Percentiles rank a stretch among this genome's conserved stretches.
Evolutionary conservation across 225 moss, liverwort and hornwort genomes (phyloP).

Genomic region (Bryum argenteum): DNA sequence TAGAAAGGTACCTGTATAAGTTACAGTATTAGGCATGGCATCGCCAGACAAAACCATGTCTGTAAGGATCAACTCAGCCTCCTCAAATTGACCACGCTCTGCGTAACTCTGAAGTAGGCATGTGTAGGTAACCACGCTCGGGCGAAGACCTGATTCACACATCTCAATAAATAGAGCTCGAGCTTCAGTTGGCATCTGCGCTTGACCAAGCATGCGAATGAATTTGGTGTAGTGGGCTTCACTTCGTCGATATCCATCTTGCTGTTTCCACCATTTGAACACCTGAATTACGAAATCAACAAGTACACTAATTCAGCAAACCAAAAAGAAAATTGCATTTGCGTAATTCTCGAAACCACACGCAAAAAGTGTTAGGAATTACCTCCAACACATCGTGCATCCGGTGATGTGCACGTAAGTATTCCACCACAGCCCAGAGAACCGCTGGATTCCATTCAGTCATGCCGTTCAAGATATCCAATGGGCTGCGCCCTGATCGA

Average conservation of each 20-base stretch:
- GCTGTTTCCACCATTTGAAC: conserved; percentile 85
- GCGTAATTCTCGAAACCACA: too few relatives aligned
- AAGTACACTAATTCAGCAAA: conserved; percentile 16
- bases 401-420: conserved; percentile 57
- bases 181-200: conserved; percentile 66
- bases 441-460: conserved; percentile 59
- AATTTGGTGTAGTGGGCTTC: conserved; percentile 82
- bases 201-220: conserved; percentile 73
- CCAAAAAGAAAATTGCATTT: conserved; percentile 5
- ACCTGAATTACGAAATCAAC: conserved; percentile 45
- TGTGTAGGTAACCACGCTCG: conserved; percentile 70
- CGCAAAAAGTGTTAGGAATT: neutral
- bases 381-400: conserved; percentile 75
- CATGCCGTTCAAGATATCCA: conserved; percentile 57
- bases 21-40: conserved; percentile 78
- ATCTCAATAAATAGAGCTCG: conserved; percentile 84
- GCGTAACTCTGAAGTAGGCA: conserved; percentile 86
- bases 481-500: conserved; percentile 58
- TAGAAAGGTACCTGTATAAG: conserved; percentile 72
- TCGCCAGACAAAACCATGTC: conserved; percentile 68
- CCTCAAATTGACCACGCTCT: conserved; percentile 75
- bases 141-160: conserved; percentile 59
- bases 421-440: conserved; percentile 78
- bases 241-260: conserved; percentile 62
- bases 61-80: conserved; percentile 68